These are phyloP conservation scores for Pulveroboletus ravenelii DNA, from an alignment of 768 basidiomycete species.

Conservation along the genomic window DNA sequence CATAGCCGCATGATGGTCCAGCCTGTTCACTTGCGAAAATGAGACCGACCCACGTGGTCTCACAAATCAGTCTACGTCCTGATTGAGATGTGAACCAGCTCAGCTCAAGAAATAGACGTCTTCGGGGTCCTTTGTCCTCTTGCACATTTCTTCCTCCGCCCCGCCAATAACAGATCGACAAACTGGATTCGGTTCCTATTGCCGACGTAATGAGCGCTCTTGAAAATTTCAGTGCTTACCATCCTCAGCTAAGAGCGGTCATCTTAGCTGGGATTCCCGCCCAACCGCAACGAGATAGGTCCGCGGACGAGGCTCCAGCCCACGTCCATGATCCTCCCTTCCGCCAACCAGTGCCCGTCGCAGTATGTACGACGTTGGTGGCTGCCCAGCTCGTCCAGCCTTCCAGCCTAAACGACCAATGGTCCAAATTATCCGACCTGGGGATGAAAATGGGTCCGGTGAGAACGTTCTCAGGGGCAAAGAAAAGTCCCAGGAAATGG, in stretches of 20 bases:
- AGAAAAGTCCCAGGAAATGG: conserved; percentile 4
- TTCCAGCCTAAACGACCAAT: conserved; percentile 7
- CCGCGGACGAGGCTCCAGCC: conserved; percentile 19
- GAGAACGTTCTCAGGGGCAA: conserved; percentile 20
- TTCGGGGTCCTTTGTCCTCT: conserved; percentile 22
- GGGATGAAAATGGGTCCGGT: conserved; percentile 20
- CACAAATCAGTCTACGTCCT: background rate
- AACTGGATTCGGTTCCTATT: conserved; percentile 8
- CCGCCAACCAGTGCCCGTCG: conserved; percentile 7
- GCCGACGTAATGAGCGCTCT: conserved; percentile 17
- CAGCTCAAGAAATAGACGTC: conserved; percentile 7
- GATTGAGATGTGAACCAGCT: conserved; percentile 20
- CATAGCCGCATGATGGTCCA: conserved; percentile 10
- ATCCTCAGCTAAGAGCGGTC: conserved; percentile 4
- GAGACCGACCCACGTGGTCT: conserved; percentile 16
- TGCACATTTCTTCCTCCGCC: conserved; percentile 3
- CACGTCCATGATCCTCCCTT: conserved; percentile 3
- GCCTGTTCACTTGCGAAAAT: conserved; percentile 4
- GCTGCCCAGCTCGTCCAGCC: conserved; percentile 4
- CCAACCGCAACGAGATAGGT: conserved; percentile 5
- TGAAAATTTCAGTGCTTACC: conserved; percentile 4
- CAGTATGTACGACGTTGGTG: too few species aligned
- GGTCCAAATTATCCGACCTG: background rate
- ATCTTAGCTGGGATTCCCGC: conserved; percentile 11
- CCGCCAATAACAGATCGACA: conserved; percentile 17